Evolutionary conservation across 2,329 filamentous ascomycete species (phyloP), one percentile per base, ranked within the genome.

Genomic region (Aspergillus viridinutans): DNA sequence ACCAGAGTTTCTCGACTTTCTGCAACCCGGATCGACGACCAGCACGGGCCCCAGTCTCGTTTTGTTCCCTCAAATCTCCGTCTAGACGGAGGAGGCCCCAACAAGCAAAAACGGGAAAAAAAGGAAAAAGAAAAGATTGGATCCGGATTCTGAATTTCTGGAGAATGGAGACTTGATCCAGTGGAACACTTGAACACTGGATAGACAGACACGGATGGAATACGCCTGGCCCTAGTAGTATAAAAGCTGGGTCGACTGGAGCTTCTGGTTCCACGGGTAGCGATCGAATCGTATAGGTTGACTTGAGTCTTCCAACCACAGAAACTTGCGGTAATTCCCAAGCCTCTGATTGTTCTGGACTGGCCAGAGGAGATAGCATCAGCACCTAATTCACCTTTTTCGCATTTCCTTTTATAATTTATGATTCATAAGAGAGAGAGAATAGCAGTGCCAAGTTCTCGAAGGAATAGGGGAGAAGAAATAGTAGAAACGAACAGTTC

Each of bases 241-340:
- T 8, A 52, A 48, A 51, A 55, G 50, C 55, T 61, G 61, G 61
- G 60, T 60, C 56, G 55, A 63, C 55, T 58, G 59, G 56, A 66
- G 64, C 62, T 63, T 63, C 55, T 59, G 60, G 60, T 64, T 64
- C 61, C 63, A 67, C 61, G 62, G 64, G 59, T 59, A 59, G 62
- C 64, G 67, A 69, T 70, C 68, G 58, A 60, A 63, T 60, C 57
- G 57, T 56, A 61, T 55, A 59, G 56, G 49, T 52, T 54, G 52
- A 60, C 51, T 53, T 38, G 47, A 54, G 28, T 53, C 58, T 49
- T 51, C 20, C 67, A 68, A 60, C 53, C 64, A 66, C 58, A 59
- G 57, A 55, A 58, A 60, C 51, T 55, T 64, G 62, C 63, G 67
- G 67, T 58, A 68, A 67, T 69, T 68, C 65, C 64, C 62, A 66